These are phyloP conservation scores for Amauroascus niger DNA, from an alignment of 2,329 filamentous ascomycete genomes.

Conservation along the genomic window DNA sequence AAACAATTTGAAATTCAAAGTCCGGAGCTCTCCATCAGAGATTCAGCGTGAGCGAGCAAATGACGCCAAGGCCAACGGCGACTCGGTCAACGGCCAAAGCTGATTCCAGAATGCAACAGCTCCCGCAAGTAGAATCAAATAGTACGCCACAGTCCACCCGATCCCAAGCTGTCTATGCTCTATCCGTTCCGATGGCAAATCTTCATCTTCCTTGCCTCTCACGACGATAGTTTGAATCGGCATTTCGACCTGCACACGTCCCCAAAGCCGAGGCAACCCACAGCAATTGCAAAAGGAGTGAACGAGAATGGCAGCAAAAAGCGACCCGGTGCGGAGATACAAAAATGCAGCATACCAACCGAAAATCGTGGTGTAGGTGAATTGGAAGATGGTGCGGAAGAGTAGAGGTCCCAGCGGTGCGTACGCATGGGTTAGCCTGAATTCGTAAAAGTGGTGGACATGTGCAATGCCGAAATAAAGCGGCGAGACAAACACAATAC, in stretches of 20 bases:
- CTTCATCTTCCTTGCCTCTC: slow-evolving; percentile 35
- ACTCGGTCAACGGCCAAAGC: slow-evolving; percentile 62
- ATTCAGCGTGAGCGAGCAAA: slow-evolving; percentile 20
- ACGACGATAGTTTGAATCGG: slow-evolving; percentile 29
- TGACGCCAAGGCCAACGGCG: slow-evolving; percentile 28
- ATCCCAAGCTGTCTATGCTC: slow-evolving; percentile 31
- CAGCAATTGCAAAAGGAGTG: slow-evolving; percentile 90
- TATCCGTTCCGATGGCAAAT: slow-evolving; percentile 20
- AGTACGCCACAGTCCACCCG: slow-evolving; percentile 69
- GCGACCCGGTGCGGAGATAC: slow-evolving; percentile 72
- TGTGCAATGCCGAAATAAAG: slow-evolving; percentile 90
- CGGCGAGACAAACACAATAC: slow-evolving; percentile 70
- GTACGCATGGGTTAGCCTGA: slow-evolving; percentile 66
- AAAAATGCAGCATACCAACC: slow-evolving; percentile 88
- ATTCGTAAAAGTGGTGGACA: slow-evolving; percentile 93
- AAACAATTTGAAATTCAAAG: too few species aligned
- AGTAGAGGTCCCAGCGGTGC: slow-evolving; percentile 55
- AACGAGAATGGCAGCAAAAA: slow-evolving; percentile 63
- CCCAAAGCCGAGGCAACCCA: slow-evolving; percentile 80
- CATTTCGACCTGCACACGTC: slow-evolving; percentile 52
- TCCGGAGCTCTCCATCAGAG: neutral
- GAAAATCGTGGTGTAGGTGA: slow-evolving; percentile 84
- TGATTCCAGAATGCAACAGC: slow-evolving; percentile 60
- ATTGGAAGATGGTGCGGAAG: slow-evolving; percentile 67
- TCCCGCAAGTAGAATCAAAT: slow-evolving; percentile 62